phyloP scores from a whole-genome alignment of 2,329 filamentous ascomycete genomes.

The Talaromyces sp. region DNA sequence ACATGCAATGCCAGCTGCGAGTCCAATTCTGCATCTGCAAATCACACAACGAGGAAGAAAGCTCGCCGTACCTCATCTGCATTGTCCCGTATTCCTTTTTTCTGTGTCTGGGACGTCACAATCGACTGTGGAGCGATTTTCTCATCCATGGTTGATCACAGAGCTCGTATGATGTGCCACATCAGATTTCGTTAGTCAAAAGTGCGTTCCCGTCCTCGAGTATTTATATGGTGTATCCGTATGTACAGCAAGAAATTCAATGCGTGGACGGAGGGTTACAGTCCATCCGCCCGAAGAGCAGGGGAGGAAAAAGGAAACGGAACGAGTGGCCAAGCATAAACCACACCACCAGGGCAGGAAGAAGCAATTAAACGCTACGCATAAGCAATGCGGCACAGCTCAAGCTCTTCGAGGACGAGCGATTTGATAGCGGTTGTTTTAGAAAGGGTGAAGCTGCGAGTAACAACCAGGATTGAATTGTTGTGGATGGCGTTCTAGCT shows the following conservation, averaged over 20 bases:
- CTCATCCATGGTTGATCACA: conserved; percentile 11
- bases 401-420: not conserved
- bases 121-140: not conserved
- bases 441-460: not conserved
- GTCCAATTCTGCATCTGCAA: not conserved
- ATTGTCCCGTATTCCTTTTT: not conserved
- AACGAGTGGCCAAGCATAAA: not conserved
- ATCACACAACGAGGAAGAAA: not conserved
- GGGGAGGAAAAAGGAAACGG: not conserved
- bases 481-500: not conserved
- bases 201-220: not conserved
- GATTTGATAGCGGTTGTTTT: not conserved
- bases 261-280: not conserved
- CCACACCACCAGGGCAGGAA: not conserved
- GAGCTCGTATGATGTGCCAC: not conserved
- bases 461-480: not conserved
- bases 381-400: not conserved
- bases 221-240: not conserved
- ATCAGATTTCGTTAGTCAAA: not conserved
- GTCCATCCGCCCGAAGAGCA: not conserved
- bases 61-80: conserved; percentile 4
- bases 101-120: not conserved
- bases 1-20: not conserved
- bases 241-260: not conserved
- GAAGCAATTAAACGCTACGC: not conserved